Evolutionary conservation across 108 stramenopile species (phyloP), one percentile per base, ranked within the genome.

Genomic region (Mayamaea pseudoterrestris): DNA sequence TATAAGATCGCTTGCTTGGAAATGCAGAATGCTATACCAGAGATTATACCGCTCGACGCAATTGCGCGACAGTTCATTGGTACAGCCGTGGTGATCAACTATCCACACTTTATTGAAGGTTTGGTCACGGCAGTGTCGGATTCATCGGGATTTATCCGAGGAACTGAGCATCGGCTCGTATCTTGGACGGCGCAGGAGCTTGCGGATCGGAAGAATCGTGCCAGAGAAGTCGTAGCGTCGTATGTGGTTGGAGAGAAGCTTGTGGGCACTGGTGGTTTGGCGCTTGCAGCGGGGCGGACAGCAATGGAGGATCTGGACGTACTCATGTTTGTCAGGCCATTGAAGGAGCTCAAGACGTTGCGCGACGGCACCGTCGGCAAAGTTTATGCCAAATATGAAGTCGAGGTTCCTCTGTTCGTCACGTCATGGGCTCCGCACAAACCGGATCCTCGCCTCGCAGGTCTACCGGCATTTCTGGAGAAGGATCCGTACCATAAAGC

Each of bases 331-430:
- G 86, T 93, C 0, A 63, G 86, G 5, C 93, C 94, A 25, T 63
- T 99, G 31, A 66, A 85, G 53, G 83, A 72, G 20, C 61, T 97
- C 42, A 46, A 60, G 30, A 75, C 64, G 2, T 61, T 69, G 8
- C 41, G 63, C 14, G 74, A 80, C 44, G 93, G 93, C 14, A 63
- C 66, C 25, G 35, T 39, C 32, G 73, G 47, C 1, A 92, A 97
- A 58, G 68, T 82, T 6, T 99, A 78, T 51, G 86, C 84, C 3
- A 66, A 68, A 29, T 72, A 71, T 34, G 95, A 96, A 66, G 71
- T 95, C 18, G 83, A 90, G 44, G 68, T 94, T 7, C 90, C 92
- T 7, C 41, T 83, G 26, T 64, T 76, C 40, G 66, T 81, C 16
- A 84, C 81, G 16, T 55, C 80, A 18, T 91, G 79, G 68, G 57